Conservation (phyloP, 306 rosid genomes). For the Cicer judaicum region DNA sequence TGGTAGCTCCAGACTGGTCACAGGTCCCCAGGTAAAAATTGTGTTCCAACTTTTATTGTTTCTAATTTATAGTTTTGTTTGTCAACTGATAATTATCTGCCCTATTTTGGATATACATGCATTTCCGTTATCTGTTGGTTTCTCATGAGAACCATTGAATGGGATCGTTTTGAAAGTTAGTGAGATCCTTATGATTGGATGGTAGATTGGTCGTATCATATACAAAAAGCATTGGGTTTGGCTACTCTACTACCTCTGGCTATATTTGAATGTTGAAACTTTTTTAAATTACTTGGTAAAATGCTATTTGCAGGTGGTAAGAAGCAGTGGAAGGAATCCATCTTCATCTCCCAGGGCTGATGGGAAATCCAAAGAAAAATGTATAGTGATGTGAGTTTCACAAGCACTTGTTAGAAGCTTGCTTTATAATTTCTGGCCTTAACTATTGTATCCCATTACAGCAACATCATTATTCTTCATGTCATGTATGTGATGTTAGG, state of each 20-base stretch:
- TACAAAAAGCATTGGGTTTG: constrained; percentile 28
- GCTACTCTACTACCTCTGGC: constrained; percentile 21
- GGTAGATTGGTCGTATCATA: constrained; percentile 19
- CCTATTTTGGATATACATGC: not conserved
- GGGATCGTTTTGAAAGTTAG: constrained; percentile 11
- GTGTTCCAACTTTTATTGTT: constrained; percentile 8
- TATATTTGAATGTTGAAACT: constrained; percentile 15
- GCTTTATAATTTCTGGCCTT: constrained; percentile 56
- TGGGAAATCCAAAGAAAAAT: constrained; percentile 81
- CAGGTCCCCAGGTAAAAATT: constrained; percentile 88
- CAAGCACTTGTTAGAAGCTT: constrained; percentile 44
- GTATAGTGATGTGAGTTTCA: constrained; percentile 79
- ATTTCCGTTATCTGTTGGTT: constrained; percentile 17
- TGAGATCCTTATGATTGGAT: not conserved
- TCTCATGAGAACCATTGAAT: not conserved
- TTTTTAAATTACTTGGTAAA: constrained; percentile 24
- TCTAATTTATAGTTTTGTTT: not conserved
- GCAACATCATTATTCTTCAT: constrained; percentile 43
- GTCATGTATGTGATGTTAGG: constrained; percentile 52
- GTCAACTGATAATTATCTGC: not conserved
- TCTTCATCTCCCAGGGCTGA: constrained; percentile 67
- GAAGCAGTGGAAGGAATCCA: constrained; percentile 56
- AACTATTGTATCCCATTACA: constrained; percentile 41
- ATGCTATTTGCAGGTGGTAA: constrained; percentile 65
- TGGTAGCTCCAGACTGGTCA: constrained; percentile 72